These are phyloP conservation scores for Ustilago bromivora DNA, from an alignment of 1,284 basidiomycete genomes.

Conservation along the genomic window DNA sequence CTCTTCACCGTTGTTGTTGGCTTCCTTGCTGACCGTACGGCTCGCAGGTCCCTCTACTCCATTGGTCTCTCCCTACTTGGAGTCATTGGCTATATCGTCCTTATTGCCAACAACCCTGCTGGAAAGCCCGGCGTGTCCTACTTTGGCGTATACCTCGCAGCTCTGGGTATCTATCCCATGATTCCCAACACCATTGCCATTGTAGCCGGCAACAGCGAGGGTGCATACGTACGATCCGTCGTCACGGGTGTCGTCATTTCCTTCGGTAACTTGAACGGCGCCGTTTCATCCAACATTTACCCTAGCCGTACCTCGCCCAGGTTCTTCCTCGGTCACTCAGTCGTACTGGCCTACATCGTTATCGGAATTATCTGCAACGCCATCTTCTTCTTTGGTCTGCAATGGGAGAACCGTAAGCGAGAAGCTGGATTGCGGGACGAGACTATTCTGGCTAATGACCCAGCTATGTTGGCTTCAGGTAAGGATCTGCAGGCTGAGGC, in stretches of 20 bases:
- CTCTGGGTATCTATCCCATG: constrained; percentile 75
- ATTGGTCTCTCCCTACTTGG: constrained; percentile 70
- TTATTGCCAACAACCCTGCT: constrained; percentile 73
- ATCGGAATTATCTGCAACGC: constrained; percentile 75
- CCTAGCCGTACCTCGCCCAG: constrained; percentile 77
- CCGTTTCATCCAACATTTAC: constrained; percentile 79
- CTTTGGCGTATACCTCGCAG: constrained; percentile 76
- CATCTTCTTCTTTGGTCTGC: constrained; percentile 73
- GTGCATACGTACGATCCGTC: constrained; percentile 81
- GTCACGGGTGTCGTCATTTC: constrained; percentile 72
- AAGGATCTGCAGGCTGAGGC: constrained; percentile 38
- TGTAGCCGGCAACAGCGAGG: constrained; percentile 80
- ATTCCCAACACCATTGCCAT: constrained; percentile 80
- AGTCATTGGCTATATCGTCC: constrained; percentile 77
- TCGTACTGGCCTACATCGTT: constrained; percentile 79
- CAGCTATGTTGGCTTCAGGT: constrained; percentile 25
- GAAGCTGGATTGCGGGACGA: constrained; percentile 78
- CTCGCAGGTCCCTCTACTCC: constrained; percentile 76
- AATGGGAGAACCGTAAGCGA: constrained; percentile 76
- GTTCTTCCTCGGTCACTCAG: constrained; percentile 78
- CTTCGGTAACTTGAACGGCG: constrained; percentile 72
- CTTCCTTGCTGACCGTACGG: constrained; percentile 76
- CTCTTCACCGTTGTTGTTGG: constrained; percentile 77
- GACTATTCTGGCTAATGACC: constrained; percentile 72
- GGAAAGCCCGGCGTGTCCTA: constrained; percentile 75